Evolutionary conservation across 352 stramenopile species (phyloP), one percentile per base, ranked within the genome.

Genomic region (Globisporangium yorkense): DNA sequence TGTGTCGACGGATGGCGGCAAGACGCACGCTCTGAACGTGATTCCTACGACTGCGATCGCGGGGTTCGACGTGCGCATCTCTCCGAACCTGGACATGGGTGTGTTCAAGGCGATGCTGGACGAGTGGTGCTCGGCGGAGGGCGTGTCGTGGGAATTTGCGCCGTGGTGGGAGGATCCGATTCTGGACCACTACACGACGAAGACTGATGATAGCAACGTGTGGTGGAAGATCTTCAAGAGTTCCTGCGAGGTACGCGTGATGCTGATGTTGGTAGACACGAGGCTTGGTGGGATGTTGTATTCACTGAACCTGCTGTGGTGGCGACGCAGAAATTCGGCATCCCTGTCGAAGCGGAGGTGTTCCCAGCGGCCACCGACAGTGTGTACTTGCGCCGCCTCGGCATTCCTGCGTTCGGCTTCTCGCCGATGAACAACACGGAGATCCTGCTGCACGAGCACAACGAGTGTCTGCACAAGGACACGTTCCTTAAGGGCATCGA

Each of bases 361-460:
- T 98, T 98, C 67, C 94, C 94, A 10, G 94, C 91, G 7, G 91
- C 84, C 2, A 98, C 94, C 6, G 94, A 98, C 72, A 96, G 24
- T 27, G 24, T 27, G 24, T 27, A 27, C 24, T 27, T 27, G 24
- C 24, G 81, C 41, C 72, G 94, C 27, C 98, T 97, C 69, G 90
- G 89, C 13, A 87, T 98, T 45, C 83, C 85, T 29, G 93, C 93
- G 15, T 73, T 98, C 50, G 94, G 93, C 20, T 98, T 89, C 56
- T 97, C 84, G 45, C 94, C 94, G 13, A 98, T 98, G 89, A 75
- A 80, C 54, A 94, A 97, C 57, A 96, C 87, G 2, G 81, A 94
- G 54, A 95, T 98, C 37, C 66, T 98, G 53, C 72, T 98, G 27
- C 94, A 98, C 63, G 94, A 98, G 75, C 90, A 98, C 78, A 96